phyloP scores from a whole-genome alignment of 352 stramenopile species.

The Phytopythium boreale region DNA sequence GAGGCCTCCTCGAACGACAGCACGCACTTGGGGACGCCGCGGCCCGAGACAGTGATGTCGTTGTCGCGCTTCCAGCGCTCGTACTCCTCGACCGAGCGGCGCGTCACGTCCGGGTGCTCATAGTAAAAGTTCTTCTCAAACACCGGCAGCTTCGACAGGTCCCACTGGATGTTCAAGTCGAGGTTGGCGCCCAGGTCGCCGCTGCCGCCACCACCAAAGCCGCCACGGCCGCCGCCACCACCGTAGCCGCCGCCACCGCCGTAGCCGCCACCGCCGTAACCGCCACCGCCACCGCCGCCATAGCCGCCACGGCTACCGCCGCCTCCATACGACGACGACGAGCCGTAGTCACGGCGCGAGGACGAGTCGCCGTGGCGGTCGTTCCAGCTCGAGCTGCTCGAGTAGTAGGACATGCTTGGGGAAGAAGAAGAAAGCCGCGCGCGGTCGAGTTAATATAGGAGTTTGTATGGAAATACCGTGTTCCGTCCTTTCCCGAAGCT shows the following conservation, averaged over 20 bases:
- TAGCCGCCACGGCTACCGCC: conserved; percentile 23
- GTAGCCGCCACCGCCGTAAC: conserved; percentile 18
- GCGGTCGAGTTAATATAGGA: not conserved
- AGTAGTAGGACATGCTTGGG: conserved; percentile 23
- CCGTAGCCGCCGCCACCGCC: conserved; percentile 20
- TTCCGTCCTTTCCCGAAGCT: conserved; percentile 15
- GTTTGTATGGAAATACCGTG: not conserved
- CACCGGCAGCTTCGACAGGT: conserved; percentile 90
- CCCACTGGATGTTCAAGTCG: conserved; percentile 94
- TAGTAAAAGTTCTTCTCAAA: conserved; percentile 99
- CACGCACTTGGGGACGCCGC: conserved; percentile 97
- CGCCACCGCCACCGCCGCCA: conserved; percentile 28
- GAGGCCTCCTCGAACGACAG: conserved; percentile 93
- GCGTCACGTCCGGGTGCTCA: conserved; percentile 96
- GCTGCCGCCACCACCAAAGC: conserved; percentile 29
- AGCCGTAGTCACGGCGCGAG: conserved; percentile 61
- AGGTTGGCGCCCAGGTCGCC: conserved; percentile 88
- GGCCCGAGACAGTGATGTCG: conserved; percentile 94
- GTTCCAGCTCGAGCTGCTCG: conserved; percentile 48
- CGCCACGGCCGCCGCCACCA: conserved; percentile 30
- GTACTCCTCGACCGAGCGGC: conserved; percentile 89
- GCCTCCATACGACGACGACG: conserved; percentile 29
- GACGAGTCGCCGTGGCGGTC: conserved; percentile 76
- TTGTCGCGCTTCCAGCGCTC: conserved; percentile 91
- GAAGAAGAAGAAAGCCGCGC: not conserved